A percentile compares a stretch with the other conserved stretches of the same genome.
These are phyloP conservation scores for Aspergillus carbonarius DNA, from an alignment of 2,329 filamentous ascomycete genomes.

Conservation along the genomic window DNA sequence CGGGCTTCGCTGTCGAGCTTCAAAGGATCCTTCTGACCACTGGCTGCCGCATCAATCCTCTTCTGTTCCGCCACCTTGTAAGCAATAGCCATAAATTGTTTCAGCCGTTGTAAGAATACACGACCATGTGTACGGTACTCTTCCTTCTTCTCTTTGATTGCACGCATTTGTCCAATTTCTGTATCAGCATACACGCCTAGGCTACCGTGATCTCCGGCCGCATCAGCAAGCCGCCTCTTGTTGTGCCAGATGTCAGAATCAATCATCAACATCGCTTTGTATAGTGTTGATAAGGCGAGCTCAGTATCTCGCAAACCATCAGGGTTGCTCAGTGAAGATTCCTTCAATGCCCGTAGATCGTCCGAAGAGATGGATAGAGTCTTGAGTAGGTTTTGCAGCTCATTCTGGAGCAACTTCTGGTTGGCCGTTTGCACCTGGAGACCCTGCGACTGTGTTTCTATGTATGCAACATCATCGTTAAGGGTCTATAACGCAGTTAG, in stretches of 20 bases:
- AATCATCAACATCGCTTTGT: slow-evolving; percentile 90
- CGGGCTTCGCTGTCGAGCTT: slow-evolving; percentile 72
- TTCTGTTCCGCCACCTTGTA: slow-evolving; percentile 75
- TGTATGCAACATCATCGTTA: slow-evolving; percentile 93
- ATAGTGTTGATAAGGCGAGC: slow-evolving; percentile 72
- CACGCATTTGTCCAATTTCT: slow-evolving; percentile 79
- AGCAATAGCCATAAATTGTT: slow-evolving; percentile 76
- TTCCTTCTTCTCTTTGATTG: slow-evolving; percentile 91
- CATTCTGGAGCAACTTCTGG: slow-evolving; percentile 87
- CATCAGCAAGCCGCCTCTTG: slow-evolving; percentile 50
- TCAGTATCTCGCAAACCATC: slow-evolving; percentile 77
- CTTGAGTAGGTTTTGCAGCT: slow-evolving; percentile 83
- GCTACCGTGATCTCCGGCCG: slow-evolving; percentile 37
- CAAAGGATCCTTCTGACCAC: slow-evolving; percentile 40
- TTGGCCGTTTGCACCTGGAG: slow-evolving; percentile 96
- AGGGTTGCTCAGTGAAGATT: slow-evolving; percentile 69
- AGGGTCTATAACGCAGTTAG: slow-evolving; percentile 64
- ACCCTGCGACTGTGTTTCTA: slow-evolving; percentile 95
- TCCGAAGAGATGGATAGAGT: slow-evolving; percentile 82
- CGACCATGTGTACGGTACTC: slow-evolving; percentile 76
- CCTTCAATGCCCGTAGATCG: slow-evolving; percentile 71
- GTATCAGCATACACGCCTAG: slow-evolving; percentile 67
- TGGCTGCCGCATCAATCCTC: slow-evolving; percentile 61
- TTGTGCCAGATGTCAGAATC: slow-evolving; percentile 71
- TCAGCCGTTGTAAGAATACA: slow-evolving; percentile 74